Percentiles rank a stretch among this genome's conserved stretches.
Conservation (phyloP, 2,329 filamentous ascomycete species). For the Penicillium brevicompactum region DNA sequence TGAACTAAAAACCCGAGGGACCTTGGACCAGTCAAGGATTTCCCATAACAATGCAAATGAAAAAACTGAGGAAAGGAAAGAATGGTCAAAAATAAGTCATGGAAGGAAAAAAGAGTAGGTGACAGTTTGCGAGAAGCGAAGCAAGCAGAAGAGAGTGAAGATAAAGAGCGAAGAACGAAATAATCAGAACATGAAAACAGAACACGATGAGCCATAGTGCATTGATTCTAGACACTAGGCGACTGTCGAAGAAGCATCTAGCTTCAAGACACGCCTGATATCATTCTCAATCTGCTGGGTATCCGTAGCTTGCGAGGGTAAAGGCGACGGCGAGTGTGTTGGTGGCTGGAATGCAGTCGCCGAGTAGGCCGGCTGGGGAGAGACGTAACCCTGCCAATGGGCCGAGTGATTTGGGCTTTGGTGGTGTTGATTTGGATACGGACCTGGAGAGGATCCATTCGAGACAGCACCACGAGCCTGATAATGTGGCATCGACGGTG, state of each 20-base stretch:
- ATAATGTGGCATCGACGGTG: neutral
- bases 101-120: conserved; percentile 5
- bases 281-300: conserved; percentile 52
- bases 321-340: conserved; percentile 24
- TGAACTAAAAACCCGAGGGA: conserved; percentile 17
- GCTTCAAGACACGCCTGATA: conserved; percentile 50
- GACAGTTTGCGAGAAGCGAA: conserved; percentile 5
- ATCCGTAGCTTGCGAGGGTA: conserved; percentile 34
- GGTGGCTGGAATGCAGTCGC: conserved; percentile 24
- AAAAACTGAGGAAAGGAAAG: conserved; percentile 16
- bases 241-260: conserved; percentile 37
- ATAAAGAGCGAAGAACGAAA: conserved; percentile 8
- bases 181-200: neutral
- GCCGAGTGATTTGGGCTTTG: conserved; percentile 3
- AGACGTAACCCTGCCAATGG: conserved; percentile 21
- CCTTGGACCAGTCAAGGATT: conserved; percentile 23
- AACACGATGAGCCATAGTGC: neutral
- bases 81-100: neutral
- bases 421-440: conserved; percentile 25
- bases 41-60: conserved; percentile 18
- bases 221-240: conserved; percentile 32
- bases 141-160: neutral
- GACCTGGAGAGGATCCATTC: conserved; percentile 18
- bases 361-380: conserved; percentile 26
- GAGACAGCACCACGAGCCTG: neutral